Evolutionary conservation across 805 yeast genomes (phyloP).

Genomic region (Zygosaccharomyces pseudorouxii): DNA sequence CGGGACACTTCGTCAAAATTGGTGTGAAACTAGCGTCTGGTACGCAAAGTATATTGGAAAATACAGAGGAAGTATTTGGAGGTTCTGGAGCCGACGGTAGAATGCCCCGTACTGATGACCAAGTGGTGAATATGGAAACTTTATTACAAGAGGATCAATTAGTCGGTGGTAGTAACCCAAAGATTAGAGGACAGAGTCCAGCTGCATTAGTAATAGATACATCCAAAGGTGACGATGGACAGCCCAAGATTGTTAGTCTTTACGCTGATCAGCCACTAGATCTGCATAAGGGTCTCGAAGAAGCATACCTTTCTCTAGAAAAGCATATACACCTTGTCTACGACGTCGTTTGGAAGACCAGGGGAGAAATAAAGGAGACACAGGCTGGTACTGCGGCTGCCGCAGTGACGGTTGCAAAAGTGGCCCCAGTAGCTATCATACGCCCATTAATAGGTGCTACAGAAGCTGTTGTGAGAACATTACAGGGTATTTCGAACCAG

Average conservation of each 20-base stretch:
- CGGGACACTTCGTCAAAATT: conserved; percentile 72
- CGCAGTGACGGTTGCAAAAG: conserved; percentile 60
- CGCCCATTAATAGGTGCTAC: conserved; percentile 91
- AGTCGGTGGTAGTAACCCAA: conserved; percentile 34
- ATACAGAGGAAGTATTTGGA: conserved; percentile 72
- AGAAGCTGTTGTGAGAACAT: conserved; percentile 77
- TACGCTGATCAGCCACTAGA: conserved; percentile 81
- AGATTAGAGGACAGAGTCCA: conserved; percentile 29
- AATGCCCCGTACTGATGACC: conserved; percentile 13
- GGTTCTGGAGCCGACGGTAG: conserved; percentile 62
- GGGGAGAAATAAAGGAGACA: conserved; percentile 52
- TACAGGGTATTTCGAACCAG: conserved; percentile 79
- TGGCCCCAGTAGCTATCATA: conserved; percentile 74
- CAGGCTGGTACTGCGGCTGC: conserved; percentile 50
- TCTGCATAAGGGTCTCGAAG: conserved; percentile 63
- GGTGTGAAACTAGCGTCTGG: conserved; percentile 88
- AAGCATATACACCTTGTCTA: conserved; percentile 62
- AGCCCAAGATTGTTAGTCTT: conserved; percentile 50
- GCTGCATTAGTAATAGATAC: conserved; percentile 30
- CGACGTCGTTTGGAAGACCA: conserved; percentile 55
- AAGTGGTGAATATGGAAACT: conserved; percentile 21
- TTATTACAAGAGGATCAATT: conserved; percentile 35
- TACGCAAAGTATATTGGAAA: conserved; percentile 74
- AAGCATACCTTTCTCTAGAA: conserved; percentile 72
- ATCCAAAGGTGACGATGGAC: conserved; percentile 18